Evolutionary conservation across 2,329 filamentous ascomycete species (phyloP), one percentile per base, ranked within the genome.

Genomic region (Myriosclerotinia duriaeana): DNA sequence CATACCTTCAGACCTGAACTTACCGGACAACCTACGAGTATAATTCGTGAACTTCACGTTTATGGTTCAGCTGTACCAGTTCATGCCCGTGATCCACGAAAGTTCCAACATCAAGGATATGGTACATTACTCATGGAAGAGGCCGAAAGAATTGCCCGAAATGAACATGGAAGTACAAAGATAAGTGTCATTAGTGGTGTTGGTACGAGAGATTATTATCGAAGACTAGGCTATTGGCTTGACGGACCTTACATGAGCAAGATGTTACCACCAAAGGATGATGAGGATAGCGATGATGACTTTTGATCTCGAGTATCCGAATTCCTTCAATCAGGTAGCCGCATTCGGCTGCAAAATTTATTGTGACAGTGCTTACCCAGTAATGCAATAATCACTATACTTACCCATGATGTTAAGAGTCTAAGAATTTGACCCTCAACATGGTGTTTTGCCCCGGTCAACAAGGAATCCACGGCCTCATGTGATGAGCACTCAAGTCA

Each of bases 101-200:
- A 98, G 79, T 98, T 98, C 79, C 95, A 99, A 80, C 95, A 99
- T 79, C 95, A 97, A 77, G 95, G 95, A 0, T 99, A 96, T 72
- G 95, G 95, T 58, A 99, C 95, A 1, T 78, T 99, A 69, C 77
- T 99, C 71, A 99, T 99, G 96, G 94, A 98, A 76, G 94, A 98
- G 80, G 96, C 95, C 0, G 95, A 98, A 80, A 85, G 93, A 62
- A 99, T 99, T 71, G 94, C 96, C 0, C 85, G 92, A 65, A 90
- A 97, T 71, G 95, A 99, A 79, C 95, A 99, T 76, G 91, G 93
- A 7, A 97, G 93, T 73, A 84, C 85, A 68, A 99, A 99, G 83
- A 92, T 99, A 66, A 95, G 92, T 75, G 93, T 99, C 71, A 99
- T 99, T 69, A 97, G 93, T n/a, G 95, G 95, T 40, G 93, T 99